Evolutionary conservation across 2,329 filamentous ascomycete genomes (phyloP), one percentile per base, ranked within the genome.

Genomic region (Phyllosticta capitalensis): DNA sequence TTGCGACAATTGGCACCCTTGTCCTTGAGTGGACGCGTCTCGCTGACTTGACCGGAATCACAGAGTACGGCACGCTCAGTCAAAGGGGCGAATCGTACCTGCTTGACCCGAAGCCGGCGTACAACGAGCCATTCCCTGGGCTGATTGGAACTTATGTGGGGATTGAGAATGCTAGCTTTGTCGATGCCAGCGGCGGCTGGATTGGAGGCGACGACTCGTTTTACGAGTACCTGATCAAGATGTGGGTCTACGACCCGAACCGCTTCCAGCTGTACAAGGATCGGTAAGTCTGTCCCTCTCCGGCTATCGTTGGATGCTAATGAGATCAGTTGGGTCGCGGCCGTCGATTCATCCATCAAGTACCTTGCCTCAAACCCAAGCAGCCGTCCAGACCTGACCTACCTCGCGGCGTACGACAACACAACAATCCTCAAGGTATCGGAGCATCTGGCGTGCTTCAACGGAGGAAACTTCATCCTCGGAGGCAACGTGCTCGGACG

Each of bases 211-310:
- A 81, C 28, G 90, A 95, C 71, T 89, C 85, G 51, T 95, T 87
- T 74, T 95, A 95, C 74, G 90, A 95, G 74, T 95, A 95, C 67
- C 81, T 95, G 30, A 86, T 95, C 72, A 95, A 95, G 77, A 92
- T 94, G 88, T 95, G 86, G 67, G 73, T 92, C 58, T 95, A 95
- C 70, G 87, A 92, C 68, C 78, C 83, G 0, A 65, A 71, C 5
- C 79, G 83, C 2, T 95, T 88, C 66, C 72, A 67, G 1, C 63
- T 72, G 2, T 90, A 92, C 74, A 84, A 80, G 66, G 86, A 92
- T 63, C 83, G 84, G 54, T 66, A 63, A 53, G 62, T 4, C 7
- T 54, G 17, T n/a, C 84, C 48, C 78, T 95, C 95, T 17, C 90
- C 90, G 0, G 83, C 83, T 66, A 91, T 91, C 66, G 79, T 77